Conservation (phyloP, 2,329 filamentous ascomycete species). For the Sporothrix humicola region DNA sequence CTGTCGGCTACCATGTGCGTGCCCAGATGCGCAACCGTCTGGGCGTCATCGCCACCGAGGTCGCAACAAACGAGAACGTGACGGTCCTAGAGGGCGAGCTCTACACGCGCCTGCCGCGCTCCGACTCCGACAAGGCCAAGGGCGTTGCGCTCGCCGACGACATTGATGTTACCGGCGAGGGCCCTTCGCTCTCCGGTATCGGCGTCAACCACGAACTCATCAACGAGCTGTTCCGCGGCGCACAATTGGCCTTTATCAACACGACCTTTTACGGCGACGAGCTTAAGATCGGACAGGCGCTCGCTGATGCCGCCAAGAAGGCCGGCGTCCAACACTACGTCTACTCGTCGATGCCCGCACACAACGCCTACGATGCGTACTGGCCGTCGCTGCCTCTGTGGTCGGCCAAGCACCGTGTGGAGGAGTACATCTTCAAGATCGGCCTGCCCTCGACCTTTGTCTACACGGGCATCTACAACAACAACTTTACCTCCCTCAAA, state of each 20-base stretch:
- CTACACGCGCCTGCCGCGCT: conserved; percentile 60
- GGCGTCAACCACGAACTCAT: conserved; percentile 76
- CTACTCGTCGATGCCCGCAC: conserved; percentile 97
- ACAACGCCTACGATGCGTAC: conserved; percentile 73
- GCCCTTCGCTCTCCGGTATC: conserved; percentile 60
- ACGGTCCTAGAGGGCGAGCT: conserved; percentile 69
- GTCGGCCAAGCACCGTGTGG: conserved; percentile 89
- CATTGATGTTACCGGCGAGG: conserved; percentile 71
- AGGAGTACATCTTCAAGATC: conserved; percentile 85
- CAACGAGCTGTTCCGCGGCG: conserved; percentile 77
- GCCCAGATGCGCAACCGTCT: conserved; percentile 89
- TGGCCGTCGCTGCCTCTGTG: conserved; percentile 90
- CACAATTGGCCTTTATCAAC: conserved; percentile 94
- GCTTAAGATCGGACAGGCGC: conserved; percentile 81
- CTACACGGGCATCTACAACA: conserved; percentile 98
- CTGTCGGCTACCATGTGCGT: conserved; percentile 90
- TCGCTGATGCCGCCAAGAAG: conserved; percentile 87
- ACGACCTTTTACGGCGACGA: conserved; percentile 98
- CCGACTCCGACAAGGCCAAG: conserved; percentile 53
- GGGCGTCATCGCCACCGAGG: conserved; percentile 86
- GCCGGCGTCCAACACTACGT: conserved; percentile 88
- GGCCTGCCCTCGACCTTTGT: conserved; percentile 88
- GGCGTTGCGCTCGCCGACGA: conserved; percentile 40
- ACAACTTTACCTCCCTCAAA: conserved; percentile 92
- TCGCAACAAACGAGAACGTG: conserved; percentile 77